Base-by-base conservation (phyloP, 148 eudicot species). In the Persicaria tinctoria region DNA sequence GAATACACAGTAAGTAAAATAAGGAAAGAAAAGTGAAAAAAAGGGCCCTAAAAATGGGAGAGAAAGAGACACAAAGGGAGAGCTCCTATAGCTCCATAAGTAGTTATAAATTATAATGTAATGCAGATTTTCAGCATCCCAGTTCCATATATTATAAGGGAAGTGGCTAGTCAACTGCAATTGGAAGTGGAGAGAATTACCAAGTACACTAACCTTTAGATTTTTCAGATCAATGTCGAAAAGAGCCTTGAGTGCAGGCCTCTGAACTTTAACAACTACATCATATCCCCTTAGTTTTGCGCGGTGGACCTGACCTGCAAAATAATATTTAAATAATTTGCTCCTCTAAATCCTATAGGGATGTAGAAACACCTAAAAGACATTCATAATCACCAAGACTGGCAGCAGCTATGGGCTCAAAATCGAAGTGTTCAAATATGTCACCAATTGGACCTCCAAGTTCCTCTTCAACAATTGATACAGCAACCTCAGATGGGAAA, bases 221-320 rank as follows among this genome's bases (percentile, higher is more conserved):
- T 94, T 94, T 81, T 94, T 94, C 7, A 94, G 91, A 89, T 94
- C 98, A 81, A 94, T 94, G 78, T 94, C 96, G 77, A 94, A 94
- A 45, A 94, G 93, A 85, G 83, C 96, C 80, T 94, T 94, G 47
- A 94, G 93, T 62, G 97, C 98, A 64, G 97, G 98, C 80, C 98
- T 90, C 78, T 94, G 98, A 71, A 94, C 98, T 88, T 94, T 94
- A 59, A 92, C 86, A 79, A 91, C 98, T 62, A 91, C 87, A 79
- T 94, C 96, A 81, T 90, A 81, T 11, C 97, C 98, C 81, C 86
- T 91, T 47, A 94, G 44, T 83, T 81, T 90, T 57, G 98, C 98
- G 76, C 98, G 92, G 78, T 94, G 98, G 55, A 94, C 98, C 91
- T 94, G 98, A 85, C 98, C 98, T 94, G 86, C 77, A 85, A 50